These are phyloP conservation scores for Lyophyllum atratum DNA, from an alignment of 768 basidiomycete species.

Conservation along the genomic window DNA sequence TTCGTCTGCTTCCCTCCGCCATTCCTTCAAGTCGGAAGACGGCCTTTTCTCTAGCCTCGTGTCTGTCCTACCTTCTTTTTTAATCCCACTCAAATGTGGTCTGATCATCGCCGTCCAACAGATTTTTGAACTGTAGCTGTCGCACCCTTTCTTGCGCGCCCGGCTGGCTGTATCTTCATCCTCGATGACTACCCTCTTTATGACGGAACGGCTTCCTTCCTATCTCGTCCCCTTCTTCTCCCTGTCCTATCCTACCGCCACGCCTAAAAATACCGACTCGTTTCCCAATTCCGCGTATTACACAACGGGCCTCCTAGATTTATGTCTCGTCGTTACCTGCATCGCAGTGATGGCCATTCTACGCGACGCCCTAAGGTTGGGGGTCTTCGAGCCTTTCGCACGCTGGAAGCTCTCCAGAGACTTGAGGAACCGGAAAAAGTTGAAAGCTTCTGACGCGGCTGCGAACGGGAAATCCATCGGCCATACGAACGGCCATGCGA, in stretches of 20 bases:
- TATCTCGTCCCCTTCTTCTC: conserved; percentile 69
- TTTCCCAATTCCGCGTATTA: conserved; percentile 75
- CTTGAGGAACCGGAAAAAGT: conserved; percentile 33
- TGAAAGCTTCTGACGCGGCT: conserved; percentile 15
- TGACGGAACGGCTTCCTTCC: conserved; percentile 44
- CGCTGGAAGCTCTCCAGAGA: conserved; percentile 69
- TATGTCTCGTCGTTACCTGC: conserved; percentile 78
- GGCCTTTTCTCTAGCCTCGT: background rate
- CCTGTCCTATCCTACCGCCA: conserved; percentile 66
- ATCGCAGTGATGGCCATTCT: conserved; percentile 87
- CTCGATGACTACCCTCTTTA: conserved; percentile 17
- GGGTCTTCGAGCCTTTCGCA: conserved; percentile 80
- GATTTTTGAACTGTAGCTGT: conserved; percentile 7
- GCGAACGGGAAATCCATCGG: conserved; percentile 30
- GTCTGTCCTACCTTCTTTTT: background rate
- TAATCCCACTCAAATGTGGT: conserved; percentile 13
- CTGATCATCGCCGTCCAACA: conserved; percentile 11
- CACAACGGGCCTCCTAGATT: conserved; percentile 70
- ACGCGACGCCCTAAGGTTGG: conserved; percentile 76
- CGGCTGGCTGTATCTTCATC: conserved; percentile 25
- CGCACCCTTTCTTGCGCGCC: background rate
- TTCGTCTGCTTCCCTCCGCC: background rate
- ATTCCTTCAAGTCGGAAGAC: background rate
- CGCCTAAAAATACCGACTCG: conserved; percentile 65
- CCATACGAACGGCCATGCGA: conserved; percentile 23